Evolutionary conservation across 2,329 filamentous ascomycete species (phyloP).

Genomic region (Sclerotinia trifoliorum): DNA sequence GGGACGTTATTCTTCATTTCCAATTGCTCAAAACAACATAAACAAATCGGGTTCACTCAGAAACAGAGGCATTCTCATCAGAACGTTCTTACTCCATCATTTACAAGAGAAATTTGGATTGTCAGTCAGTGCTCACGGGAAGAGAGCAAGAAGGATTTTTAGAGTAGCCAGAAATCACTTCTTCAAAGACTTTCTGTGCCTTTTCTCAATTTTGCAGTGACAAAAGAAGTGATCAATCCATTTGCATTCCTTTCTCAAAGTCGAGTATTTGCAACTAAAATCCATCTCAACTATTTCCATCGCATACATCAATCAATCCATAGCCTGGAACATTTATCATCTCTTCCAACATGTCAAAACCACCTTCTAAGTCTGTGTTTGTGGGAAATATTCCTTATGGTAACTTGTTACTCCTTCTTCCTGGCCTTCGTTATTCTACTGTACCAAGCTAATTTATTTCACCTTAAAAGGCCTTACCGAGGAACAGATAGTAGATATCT

Average conservation of each 20-base stretch:
- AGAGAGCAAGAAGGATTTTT: slow-evolving; percentile 27
- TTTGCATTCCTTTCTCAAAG: slow-evolving; percentile 31
- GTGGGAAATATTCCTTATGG: slow-evolving; percentile 85
- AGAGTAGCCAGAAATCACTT: slow-evolving; percentile 41
- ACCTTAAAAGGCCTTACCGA: slow-evolving; percentile 76
- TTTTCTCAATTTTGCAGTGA: slow-evolving; percentile 29
- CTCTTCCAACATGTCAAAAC: slow-evolving; percentile 63
- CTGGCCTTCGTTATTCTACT: slow-evolving; percentile 1
- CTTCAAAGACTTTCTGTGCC: slow-evolving; percentile 41
- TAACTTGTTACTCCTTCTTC: slow-evolving; percentile 40
- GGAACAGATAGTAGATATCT: slow-evolving; percentile 92
- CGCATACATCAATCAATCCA: slow-evolving; percentile 9
- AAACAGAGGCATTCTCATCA: not conserved
- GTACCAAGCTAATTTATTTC: slow-evolving; percentile 25
- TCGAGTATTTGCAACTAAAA: slow-evolving; percentile 26
- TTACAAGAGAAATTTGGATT: slow-evolving; percentile 16
- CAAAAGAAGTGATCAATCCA: slow-evolving; percentile 25
- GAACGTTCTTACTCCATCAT: not conserved
- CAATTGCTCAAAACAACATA: slow-evolving; percentile 1
- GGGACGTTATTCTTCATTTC: not conserved
- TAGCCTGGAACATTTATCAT: slow-evolving; percentile 18
- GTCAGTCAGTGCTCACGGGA: slow-evolving; percentile 13
- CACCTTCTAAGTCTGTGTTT: slow-evolving; percentile 76
- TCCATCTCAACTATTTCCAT: slow-evolving; percentile 28
- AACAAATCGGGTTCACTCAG: not conserved